Conservation (phyloP, 139 green algal genomes). For the Chlorella vulgaris region DNA sequence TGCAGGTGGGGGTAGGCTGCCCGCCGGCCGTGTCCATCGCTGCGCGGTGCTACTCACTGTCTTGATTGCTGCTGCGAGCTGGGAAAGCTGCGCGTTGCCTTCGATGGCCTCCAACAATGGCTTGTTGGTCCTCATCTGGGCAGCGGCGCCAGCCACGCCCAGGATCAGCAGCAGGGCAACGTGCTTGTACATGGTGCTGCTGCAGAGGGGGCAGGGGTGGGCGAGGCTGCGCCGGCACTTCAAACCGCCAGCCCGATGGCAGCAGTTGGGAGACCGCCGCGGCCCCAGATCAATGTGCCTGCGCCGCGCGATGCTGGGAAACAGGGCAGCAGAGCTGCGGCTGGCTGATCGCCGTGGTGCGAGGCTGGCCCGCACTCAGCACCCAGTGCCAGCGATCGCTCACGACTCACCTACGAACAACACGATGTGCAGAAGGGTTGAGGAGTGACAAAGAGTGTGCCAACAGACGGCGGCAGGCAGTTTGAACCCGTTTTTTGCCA, state of each 20-base stretch:
- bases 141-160: slow-evolving; percentile 7
- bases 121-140: background rate
- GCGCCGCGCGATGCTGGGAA: too few species aligned
- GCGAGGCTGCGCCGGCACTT: background rate
- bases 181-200: background rate
- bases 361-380: too few species aligned
- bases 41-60: background rate
- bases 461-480: background rate
- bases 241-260: background rate
- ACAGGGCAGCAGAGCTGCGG: too few species aligned
- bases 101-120: background rate
- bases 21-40: background rate
- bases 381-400: too few species aligned
- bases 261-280: too few species aligned
- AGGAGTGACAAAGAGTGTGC: background rate
- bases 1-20: too few species aligned
- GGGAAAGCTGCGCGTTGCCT: background rate
- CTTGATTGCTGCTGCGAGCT: background rate
- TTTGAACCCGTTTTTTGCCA: background rate
- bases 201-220: background rate
- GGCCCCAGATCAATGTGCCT: too few species aligned
- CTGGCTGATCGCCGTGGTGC: too few species aligned
- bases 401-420: too few species aligned
- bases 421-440: too few species aligned
- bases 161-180: slow-evolving; percentile 8